A percentile compares a stretch with the other conserved stretches of the same genome.
Conservation (phyloP, 2,329 filamentous ascomycete genomes). For the Xylariomycetidae sp. region DNA sequence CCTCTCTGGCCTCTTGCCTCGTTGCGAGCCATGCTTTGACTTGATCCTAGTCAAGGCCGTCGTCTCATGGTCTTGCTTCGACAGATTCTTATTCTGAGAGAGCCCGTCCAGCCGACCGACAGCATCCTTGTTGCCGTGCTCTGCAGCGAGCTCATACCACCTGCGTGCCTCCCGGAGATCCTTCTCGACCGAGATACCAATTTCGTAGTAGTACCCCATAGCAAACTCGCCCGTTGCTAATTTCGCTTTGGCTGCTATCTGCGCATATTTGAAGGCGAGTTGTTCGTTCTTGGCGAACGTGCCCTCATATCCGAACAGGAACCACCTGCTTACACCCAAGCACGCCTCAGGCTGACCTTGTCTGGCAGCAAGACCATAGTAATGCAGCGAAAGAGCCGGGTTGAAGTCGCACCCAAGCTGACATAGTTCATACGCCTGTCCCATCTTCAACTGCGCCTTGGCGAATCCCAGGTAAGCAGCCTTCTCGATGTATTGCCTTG, state of each 20-base stretch:
- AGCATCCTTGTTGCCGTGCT: conserved; percentile 90
- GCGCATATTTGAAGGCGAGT: conserved; percentile 84
- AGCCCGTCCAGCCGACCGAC: conserved; percentile 77
- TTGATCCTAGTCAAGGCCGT: conserved; percentile 86
- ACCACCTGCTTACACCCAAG: conserved; percentile 97
- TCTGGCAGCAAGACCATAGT: conserved; percentile 86
- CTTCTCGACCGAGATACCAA: conserved; percentile 86
- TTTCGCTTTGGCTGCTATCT: conserved; percentile 76
- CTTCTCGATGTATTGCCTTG: conserved; percentile 90
- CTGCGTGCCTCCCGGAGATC: conserved; percentile 75
- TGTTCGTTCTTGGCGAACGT: conserved; percentile 95
- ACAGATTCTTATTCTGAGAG: conserved; percentile 75
- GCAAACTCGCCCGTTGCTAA: conserved; percentile 92
- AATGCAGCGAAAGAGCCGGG: conserved; percentile 86
- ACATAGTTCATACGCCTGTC: conserved; percentile 89
- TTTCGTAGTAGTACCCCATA: conserved; percentile 95
- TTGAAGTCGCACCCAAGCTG: conserved; percentile 94
- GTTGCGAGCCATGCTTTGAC: conserved; percentile 68
- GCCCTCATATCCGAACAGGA: conserved; percentile 89
- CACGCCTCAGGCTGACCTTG: conserved; percentile 93
- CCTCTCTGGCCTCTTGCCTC: conserved; percentile 56
- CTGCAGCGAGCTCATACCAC: conserved; percentile 89
- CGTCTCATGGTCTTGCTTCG: conserved; percentile 88
- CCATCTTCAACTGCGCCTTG: conserved; percentile 97
- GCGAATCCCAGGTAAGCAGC: conserved; percentile 93